Evolutionary conservation across 2,329 filamentous ascomycete species (phyloP), one percentile per base, ranked within the genome.

Genomic region (Penicillium sp.): DNA sequence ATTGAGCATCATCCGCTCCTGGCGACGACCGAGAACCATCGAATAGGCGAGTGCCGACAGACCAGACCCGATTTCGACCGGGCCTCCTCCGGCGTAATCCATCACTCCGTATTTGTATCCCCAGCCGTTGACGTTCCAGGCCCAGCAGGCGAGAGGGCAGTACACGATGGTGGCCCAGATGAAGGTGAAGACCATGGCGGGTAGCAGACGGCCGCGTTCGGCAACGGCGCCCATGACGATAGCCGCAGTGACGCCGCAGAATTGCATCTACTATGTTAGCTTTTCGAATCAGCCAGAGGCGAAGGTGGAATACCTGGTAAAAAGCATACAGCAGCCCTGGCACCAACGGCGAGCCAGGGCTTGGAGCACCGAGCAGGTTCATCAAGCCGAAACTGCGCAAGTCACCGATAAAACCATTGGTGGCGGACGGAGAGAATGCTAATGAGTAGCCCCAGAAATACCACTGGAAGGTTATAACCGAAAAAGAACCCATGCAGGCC

Each of bases 1-100:
- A 83, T 97, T 97, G 77, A 97, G 85, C 90, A 97, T 97, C 91
- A 97, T 97, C 80, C 91, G 94, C 80, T 97, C 93, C 79, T 97
- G 94, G 64, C 94, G 91, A 69, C 91, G 90, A 64, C 94, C 94
- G 60, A 99, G 89, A 38, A 97, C 87, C 90, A 90, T 88, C 2
- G 92, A 96, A 79, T 97, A 99, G 63, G 94, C 94, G 47, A 97
- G 81, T 28, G 93, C 94, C 45, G 91, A 94, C 76, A 96, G 81
- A 71, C 94, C 94, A 57, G 94, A 97, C 60, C 85, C 90, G 66
- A 99, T 97, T 77, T 99, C 94, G 82, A 99, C 94, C 64, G 94
- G 94, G 53, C 93, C 92, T 67, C 94, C 94, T 62, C 94, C 94
- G 51, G 94, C 94, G 70, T 97, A 99, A 75, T 99, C 94, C 69